Percentiles rank a stretch among this genome's conserved stretches.
These are phyloP conservation scores for Pseudonitzschia delicatissima DNA, from an alignment of 108 stramenopile genomes.

Conservation along the genomic window DNA sequence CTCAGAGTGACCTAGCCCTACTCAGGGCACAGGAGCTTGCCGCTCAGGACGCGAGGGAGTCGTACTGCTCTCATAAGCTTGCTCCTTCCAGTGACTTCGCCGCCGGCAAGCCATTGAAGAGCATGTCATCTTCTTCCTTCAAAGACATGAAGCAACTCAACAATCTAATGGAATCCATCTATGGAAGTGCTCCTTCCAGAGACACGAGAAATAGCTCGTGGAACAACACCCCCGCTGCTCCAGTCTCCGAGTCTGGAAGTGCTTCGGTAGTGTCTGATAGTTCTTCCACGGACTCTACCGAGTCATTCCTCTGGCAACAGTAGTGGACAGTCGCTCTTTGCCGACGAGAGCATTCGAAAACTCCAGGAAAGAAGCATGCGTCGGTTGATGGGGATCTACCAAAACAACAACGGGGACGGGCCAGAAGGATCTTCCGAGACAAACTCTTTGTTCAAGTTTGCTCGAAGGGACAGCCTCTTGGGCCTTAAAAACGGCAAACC, in stretches of 20 bases:
- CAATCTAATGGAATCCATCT: too few relatives aligned
- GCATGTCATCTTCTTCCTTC: too few relatives aligned
- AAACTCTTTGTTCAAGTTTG: background rate
- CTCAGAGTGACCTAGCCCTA: conserved; percentile 18
- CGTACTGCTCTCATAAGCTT: too few relatives aligned
- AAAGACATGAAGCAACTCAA: too few relatives aligned
- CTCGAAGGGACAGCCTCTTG: background rate
- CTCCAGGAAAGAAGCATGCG: conserved; percentile 28
- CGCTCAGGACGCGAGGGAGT: conserved; percentile 21
- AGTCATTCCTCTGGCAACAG: background rate
- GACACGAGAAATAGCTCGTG: background rate
- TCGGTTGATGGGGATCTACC: conserved; percentile 29
- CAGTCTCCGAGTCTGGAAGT: background rate
- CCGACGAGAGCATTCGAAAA: conserved; percentile 17
- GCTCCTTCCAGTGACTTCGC: too few relatives aligned
- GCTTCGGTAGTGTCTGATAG: too few relatives aligned
- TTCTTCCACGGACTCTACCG: background rate
- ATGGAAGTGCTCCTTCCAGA: background rate
- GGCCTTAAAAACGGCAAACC: too few relatives aligned
- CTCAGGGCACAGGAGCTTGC: conserved; percentile 24
- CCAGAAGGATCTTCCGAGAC: background rate
- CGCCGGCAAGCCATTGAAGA: too few relatives aligned
- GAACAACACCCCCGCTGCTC: background rate
- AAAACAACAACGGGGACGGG: background rate
- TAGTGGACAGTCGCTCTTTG: conserved; percentile 3